Evolutionary conservation across 75 land plant genomes (phyloP).

Genomic region (Pseudotsuga menziesii): DNA sequence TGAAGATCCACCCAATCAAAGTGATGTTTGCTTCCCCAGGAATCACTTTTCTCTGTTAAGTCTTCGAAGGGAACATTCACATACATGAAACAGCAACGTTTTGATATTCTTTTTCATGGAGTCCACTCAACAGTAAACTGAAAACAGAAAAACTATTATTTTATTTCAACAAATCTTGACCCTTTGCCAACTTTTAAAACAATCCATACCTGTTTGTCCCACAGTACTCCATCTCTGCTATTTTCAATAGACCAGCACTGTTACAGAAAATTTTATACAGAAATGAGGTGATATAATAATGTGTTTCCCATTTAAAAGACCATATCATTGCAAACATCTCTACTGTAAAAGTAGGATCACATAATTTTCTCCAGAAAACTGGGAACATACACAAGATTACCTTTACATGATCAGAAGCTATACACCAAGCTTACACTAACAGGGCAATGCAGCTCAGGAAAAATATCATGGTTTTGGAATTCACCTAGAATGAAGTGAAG

Average conservation of each 20-base stretch:
- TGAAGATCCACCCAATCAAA: neutral
- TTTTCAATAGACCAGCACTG: slow-evolving; percentile 91
- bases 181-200: neutral
- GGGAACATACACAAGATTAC: neutral
- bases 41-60: neutral
- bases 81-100: neutral
- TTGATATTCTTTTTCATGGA: neutral
- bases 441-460: neutral
- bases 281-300: neutral
- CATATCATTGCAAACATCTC: too few species aligned
- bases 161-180: neutral
- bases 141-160: neutral
- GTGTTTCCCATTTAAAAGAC: too few species aligned
- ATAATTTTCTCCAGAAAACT: neutral
- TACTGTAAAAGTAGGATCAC: neutral
- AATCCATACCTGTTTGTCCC: slow-evolving; percentile 88
- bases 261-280: neutral
- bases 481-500: slow-evolving; percentile 87
- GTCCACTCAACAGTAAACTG: neutral
- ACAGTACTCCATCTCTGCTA: slow-evolving; percentile 92
- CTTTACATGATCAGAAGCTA: neutral
- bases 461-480: neutral
- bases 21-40: neutral
- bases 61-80: too few species aligned
- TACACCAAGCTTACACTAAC: neutral